A percentile compares a stretch with the other conserved stretches of the same genome.
Conservation (phyloP, 257 asterid species). For the Paraleonurus japonicus region DNA sequence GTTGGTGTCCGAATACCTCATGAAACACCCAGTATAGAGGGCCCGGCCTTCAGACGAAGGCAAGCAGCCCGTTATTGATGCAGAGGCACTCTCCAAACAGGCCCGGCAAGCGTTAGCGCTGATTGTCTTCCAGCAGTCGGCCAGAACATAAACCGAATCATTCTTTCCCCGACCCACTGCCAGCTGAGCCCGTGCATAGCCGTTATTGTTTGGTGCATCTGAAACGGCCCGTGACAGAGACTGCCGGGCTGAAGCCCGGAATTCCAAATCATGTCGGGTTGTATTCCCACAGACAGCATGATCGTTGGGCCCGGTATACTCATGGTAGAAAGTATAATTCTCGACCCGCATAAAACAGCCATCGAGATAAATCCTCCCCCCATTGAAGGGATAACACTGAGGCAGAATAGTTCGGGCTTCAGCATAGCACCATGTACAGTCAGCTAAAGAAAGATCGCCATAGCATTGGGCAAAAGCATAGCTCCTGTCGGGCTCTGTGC, state of each 20-base stretch:
- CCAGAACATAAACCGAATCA: conserved; percentile 50
- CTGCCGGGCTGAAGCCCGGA: conserved; percentile 33
- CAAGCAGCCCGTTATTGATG: conserved; percentile 45
- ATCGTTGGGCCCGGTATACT: conserved; percentile 51
- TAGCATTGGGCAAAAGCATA: conserved; percentile 77
- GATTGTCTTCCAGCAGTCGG: conserved; percentile 65
- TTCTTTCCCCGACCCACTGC: conserved; percentile 28
- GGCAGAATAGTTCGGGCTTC: conserved; percentile 75
- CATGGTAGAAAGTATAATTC: conserved; percentile 61
- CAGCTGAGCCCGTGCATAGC: conserved; percentile 44
- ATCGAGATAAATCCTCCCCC: conserved; percentile 69
- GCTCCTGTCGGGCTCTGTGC: conserved; percentile 56
- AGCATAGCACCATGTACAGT: conserved; percentile 72
- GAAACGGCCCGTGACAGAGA: conserved; percentile 46
- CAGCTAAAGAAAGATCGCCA: conserved; percentile 73
- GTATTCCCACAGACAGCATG: conserved; percentile 47
- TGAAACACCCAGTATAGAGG: conserved; percentile 61
- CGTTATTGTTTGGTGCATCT: conserved; percentile 40
- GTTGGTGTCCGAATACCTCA: conserved; percentile 60
- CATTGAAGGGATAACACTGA: conserved; percentile 64
- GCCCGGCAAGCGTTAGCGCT: conserved; percentile 41
- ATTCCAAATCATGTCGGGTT: conserved; percentile 35
- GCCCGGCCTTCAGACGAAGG: conserved; percentile 70
- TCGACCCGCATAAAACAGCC: conserved; percentile 86
- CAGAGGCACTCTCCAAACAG: conserved; percentile 58